phyloP scores from a whole-genome alignment of 2,329 filamentous ascomycete genomes.

The Colletotrichum lentis region DNA sequence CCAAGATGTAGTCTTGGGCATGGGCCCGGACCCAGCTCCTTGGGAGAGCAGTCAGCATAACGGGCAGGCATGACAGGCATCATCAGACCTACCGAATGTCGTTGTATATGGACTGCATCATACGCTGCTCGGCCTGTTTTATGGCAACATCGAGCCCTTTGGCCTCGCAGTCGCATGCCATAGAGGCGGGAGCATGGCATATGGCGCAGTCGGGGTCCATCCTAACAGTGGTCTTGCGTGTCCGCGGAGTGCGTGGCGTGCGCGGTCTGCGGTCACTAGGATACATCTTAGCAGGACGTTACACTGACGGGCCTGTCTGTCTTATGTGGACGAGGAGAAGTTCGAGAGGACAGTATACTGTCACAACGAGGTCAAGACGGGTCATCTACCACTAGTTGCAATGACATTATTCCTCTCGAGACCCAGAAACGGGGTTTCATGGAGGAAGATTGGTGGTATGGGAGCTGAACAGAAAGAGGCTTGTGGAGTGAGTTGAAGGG shows the following conservation, averaged over 20 bases:
- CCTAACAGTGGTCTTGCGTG: constrained; percentile 61
- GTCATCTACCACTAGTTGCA: constrained; percentile 36
- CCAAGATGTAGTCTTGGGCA: constrained; percentile 73
- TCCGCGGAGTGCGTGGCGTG: constrained; percentile 35
- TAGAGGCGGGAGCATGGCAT: constrained; percentile 66
- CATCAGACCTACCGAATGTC: constrained; percentile 65
- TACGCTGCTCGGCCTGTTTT: constrained; percentile 67
- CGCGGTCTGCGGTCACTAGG: constrained; percentile 51
- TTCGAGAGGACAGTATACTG: constrained; percentile 40
- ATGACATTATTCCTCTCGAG: constrained; percentile 44
- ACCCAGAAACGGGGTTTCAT: constrained; percentile 50
- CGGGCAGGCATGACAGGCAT: not conserved
- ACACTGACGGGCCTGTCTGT: constrained; percentile 35
- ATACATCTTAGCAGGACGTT: constrained; percentile 59
- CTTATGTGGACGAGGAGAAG: constrained; percentile 11
- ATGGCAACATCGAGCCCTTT: constrained; percentile 70
- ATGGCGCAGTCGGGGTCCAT: constrained; percentile 77
- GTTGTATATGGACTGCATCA: constrained; percentile 69
- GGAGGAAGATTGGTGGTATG: constrained; percentile 39
- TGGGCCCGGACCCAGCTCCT: constrained; percentile 69
- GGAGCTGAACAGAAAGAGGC: constrained; percentile 30
- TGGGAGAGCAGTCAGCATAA: constrained; percentile 45
- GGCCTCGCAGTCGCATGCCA: constrained; percentile 71
- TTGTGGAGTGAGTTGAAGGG: constrained; percentile 39
- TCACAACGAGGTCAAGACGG: constrained; percentile 44